Conservation (phyloP, 73 alveolate species). For the Blepharisma japonicum region DNA sequence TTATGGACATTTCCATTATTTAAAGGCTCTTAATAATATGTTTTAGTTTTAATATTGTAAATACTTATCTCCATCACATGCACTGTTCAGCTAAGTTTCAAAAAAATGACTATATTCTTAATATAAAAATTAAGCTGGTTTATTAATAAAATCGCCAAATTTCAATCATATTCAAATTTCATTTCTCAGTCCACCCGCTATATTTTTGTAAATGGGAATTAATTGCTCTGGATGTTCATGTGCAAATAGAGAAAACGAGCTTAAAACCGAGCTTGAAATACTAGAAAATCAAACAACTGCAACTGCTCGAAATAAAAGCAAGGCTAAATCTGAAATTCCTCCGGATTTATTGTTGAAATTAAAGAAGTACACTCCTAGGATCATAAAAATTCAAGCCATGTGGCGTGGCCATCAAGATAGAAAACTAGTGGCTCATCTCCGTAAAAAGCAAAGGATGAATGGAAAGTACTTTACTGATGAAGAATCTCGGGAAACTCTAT, state of each 20-base stretch:
- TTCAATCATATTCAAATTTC: not conserved
- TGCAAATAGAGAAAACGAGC: not conserved
- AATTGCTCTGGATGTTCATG: constrained; percentile 10
- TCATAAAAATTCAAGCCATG: constrained; percentile 21
- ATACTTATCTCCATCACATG: not conserved
- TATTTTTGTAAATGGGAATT: constrained; percentile 3
- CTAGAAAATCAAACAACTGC: not conserved
- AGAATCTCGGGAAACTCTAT: constrained; percentile 34
- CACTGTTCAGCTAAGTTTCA: not conserved
- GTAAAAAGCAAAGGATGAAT: not conserved
- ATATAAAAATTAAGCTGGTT: not conserved
- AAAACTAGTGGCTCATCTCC: not conserved
- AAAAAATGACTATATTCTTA: not conserved
- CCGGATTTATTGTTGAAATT: not conserved
- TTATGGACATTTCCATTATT: too few relatives aligned
- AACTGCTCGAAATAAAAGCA: not conserved
- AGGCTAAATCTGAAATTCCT: not conserved
- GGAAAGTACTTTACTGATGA: constrained; percentile 45
- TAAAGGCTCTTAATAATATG: not conserved
- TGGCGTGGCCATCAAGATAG: constrained; percentile 25
- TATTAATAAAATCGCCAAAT: not conserved
- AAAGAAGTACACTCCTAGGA: not conserved
- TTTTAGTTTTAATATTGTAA: not conserved
- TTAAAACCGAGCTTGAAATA: not conserved
- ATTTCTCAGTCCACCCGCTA: not conserved